Conservation (phyloP, 2,329 filamentous ascomycete species). For the Thelonectria discophora region DNA sequence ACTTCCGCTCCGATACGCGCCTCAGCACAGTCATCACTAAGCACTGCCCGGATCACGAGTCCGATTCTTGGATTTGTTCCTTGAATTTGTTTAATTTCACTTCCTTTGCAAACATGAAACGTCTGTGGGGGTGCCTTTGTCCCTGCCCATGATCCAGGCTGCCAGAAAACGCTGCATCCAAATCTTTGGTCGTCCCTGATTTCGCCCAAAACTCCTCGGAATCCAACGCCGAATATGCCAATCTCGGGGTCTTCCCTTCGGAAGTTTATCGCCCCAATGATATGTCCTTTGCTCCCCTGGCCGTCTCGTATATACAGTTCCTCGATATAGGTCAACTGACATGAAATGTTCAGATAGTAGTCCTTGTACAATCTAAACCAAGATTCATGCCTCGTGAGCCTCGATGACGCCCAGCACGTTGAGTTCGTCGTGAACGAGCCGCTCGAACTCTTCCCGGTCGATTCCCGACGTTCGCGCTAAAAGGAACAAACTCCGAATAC, state of each 20-base stretch:
- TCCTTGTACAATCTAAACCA: neutral
- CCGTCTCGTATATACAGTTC: conserved; percentile 9
- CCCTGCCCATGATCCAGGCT: conserved; percentile 8
- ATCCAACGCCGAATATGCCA: conserved; percentile 39
- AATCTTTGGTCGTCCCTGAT: conserved; percentile 13
- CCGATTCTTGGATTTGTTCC: too few relatives aligned
- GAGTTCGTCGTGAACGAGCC: conserved; percentile 75
- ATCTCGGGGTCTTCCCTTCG: conserved; percentile 13
- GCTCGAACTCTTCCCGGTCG: conserved; percentile 77
- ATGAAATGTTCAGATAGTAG: conserved; percentile 6
- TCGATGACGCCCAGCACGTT: conserved; percentile 76
- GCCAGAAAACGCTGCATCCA: conserved; percentile 17
- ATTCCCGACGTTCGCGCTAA: conserved; percentile 77
- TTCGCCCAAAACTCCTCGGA: conserved; percentile 22
- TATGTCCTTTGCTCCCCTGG: neutral
- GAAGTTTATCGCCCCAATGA: conserved; percentile 17
- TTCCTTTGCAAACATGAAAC: conserved; percentile 22
- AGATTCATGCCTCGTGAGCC: conserved; percentile 50
- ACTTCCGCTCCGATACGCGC: neutral
- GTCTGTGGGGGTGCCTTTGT: conserved; percentile 2
- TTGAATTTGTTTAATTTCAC: conserved; percentile 27
- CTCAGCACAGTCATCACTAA: conserved; percentile 11
- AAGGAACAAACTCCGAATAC: conserved; percentile 79
- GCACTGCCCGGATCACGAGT: neutral
- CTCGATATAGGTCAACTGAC: conserved; percentile 1